These are phyloP conservation scores for Fraxinus latifolia DNA, from an alignment of 305 asterid genomes.

Conservation along the genomic window DNA sequence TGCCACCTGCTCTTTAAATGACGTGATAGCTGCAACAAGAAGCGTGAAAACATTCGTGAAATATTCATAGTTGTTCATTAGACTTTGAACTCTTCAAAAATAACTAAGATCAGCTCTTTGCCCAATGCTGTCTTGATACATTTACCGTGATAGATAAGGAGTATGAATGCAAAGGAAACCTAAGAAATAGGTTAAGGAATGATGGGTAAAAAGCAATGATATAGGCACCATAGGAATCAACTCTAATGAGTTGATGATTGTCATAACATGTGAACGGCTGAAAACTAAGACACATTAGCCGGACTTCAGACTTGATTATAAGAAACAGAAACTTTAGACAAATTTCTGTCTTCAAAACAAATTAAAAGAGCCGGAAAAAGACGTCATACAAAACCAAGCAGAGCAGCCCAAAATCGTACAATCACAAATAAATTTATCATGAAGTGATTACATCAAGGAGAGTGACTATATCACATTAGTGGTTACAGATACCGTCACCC, in stretches of 20 bases:
- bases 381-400: not conserved
- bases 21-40: conserved; percentile 73
- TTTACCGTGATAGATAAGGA: not conserved
- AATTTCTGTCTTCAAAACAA: not conserved
- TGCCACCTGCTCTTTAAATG: conserved; percentile 91
- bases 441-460: not conserved
- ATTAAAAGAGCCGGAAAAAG: not conserved
- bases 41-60: conserved; percentile 20
- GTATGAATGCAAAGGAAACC: not conserved
- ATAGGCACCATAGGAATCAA: not conserved
- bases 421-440: not conserved
- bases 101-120: not conserved
- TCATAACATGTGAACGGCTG: not conserved
- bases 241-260: not conserved
- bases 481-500: not conserved
- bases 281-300: not conserved
- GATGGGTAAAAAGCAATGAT: not conserved
- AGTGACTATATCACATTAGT: not conserved
- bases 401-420: not conserved
- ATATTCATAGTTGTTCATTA: not conserved
- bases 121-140: not conserved
- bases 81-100: not conserved
- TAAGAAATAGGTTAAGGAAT: not conserved
- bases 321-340: not conserved
- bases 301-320: not conserved